phyloP scores from a whole-genome alignment of 352 stramenopile species.

The Albugo laibachii region DNA sequence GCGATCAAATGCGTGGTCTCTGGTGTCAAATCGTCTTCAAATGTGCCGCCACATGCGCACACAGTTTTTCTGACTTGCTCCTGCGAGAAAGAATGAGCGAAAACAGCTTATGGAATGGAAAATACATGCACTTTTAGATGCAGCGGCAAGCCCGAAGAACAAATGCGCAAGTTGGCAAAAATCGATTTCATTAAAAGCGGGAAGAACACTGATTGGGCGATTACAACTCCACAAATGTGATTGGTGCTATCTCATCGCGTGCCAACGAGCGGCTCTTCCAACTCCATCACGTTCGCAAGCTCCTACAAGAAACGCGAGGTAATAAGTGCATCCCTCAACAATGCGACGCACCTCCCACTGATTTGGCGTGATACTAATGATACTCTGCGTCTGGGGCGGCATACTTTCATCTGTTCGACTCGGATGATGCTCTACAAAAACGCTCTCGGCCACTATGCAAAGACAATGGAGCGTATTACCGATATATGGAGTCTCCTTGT shows the following conservation, averaged over 20 bases:
- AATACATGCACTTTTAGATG: not conserved
- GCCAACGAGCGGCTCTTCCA: conserved; percentile 40
- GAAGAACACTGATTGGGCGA: not conserved
- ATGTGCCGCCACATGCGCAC: conserved; percentile 25
- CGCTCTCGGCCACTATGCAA: not conserved
- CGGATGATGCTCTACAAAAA: not conserved
- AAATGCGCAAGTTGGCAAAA: no score
- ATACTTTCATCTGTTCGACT: conserved; percentile 26
- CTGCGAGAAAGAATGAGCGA: conserved; percentile 7
- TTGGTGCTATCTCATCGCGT: conserved; percentile 12
- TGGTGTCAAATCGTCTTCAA: conserved; percentile 30
- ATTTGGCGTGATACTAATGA: conserved; percentile 58
- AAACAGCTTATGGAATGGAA: not conserved
- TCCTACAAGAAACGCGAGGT: conserved; percentile 5
- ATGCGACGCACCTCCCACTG: conserved; percentile 21
- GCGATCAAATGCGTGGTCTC: conserved; percentile 39
- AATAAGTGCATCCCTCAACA: no score
- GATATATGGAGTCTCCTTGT: conserved; percentile 35
- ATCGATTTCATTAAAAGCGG: no score
- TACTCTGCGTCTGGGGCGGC: conserved; percentile 41
- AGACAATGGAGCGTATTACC: conserved; percentile 12
- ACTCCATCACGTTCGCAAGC: conserved; percentile 17
- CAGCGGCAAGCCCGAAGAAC: no score
- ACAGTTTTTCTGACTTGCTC: conserved; percentile 56
- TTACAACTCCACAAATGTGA: conserved; percentile 13